These are phyloP conservation scores for Hericium rajendrae DNA, from an alignment of 768 basidiomycete genomes.

Conservation along the genomic window DNA sequence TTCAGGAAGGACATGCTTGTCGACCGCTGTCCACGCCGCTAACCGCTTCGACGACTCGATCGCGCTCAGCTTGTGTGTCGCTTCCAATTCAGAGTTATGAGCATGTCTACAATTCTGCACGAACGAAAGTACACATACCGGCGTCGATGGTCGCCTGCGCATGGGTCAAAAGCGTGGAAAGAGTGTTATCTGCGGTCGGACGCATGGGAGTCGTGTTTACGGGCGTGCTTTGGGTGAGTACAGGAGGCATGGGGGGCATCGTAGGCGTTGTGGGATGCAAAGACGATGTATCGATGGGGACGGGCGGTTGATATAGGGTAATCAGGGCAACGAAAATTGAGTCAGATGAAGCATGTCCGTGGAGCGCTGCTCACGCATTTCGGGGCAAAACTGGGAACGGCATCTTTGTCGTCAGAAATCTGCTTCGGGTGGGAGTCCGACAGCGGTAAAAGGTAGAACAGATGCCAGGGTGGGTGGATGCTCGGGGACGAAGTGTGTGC, in stretches of 20 bases:
- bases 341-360: slow-evolving; percentile 2
- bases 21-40: slow-evolving; percentile 92
- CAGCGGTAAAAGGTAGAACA: too few species aligned
- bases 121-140: neutral
- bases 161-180: neutral
- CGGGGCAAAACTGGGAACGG: neutral
- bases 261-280: neutral
- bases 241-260: neutral
- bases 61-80: slow-evolving; percentile 22
- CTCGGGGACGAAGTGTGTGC: too few species aligned
- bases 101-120: neutral
- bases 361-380: slow-evolving; percentile 5
- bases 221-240: neutral
- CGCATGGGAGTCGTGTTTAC: neutral
- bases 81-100: neutral
- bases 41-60: slow-evolving; percentile 82
- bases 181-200: neutral
- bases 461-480: too few species aligned
- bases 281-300: neutral
- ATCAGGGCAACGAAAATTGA: too few species aligned
- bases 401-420: neutral
- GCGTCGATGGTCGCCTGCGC: neutral
- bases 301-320: too few species aligned
- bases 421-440: too few species aligned
- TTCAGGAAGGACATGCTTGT: slow-evolving; percentile 72